phyloP scores from a whole-genome alignment of 2,329 filamentous ascomycete genomes.

The Stagonosporopsis rhizophila region DNA sequence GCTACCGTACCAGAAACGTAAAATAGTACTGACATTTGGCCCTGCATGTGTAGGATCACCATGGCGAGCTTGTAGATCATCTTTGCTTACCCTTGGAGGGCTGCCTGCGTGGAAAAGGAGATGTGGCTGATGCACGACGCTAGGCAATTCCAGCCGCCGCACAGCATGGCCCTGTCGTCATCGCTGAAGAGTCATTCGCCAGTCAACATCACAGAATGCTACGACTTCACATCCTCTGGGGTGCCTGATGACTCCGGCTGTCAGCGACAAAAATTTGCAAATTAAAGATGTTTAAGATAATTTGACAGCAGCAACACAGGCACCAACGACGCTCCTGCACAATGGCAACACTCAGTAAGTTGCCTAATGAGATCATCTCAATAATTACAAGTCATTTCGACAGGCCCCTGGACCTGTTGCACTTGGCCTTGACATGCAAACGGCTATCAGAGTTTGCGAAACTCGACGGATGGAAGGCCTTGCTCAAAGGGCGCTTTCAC shows the following conservation, averaged over 20 bases:
- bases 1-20: neutral
- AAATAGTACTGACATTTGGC: neutral
- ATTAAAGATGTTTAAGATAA: neutral
- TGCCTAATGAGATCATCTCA: conserved; percentile 46
- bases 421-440: conserved; percentile 34
- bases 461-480: conserved; percentile 45
- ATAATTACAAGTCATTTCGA: conserved; percentile 41
- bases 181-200: conserved; percentile 24
- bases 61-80: neutral
- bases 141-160: conserved; percentile 12
- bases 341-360: conserved; percentile 34
- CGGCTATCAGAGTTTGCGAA: conserved; percentile 35
- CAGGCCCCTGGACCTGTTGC: conserved; percentile 34
- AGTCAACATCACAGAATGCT: conserved; percentile 4
- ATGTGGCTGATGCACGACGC: conserved; percentile 18
- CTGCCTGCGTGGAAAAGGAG: conserved; percentile 13
- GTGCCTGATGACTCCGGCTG: conserved; percentile 12
- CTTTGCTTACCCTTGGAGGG: conserved; percentile 1
- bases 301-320: neutral
- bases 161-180: conserved; percentile 28
- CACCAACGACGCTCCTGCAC: neutral
- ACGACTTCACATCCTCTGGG: neutral
- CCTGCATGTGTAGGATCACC: neutral
- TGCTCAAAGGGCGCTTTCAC: conserved; percentile 41
- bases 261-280: neutral